Evolutionary conservation across 2,329 filamentous ascomycete species (phyloP).

Genomic region (Calonectria henricotiae): DNA sequence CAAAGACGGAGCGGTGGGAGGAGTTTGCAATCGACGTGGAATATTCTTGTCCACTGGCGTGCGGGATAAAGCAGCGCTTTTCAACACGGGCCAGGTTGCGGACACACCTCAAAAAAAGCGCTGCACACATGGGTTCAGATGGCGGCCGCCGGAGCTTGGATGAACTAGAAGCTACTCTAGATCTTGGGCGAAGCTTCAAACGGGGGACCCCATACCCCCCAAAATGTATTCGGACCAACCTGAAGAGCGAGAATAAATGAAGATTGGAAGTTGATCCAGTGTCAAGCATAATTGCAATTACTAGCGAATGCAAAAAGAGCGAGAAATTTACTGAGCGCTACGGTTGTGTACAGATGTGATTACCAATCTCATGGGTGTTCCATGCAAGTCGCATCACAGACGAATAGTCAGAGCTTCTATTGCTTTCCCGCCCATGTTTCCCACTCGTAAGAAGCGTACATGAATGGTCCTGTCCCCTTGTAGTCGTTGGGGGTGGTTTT

Average conservation of each 20-base stretch:
- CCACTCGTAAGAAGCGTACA: slow-evolving; percentile 47
- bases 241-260: too few species aligned
- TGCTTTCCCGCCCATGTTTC: slow-evolving; percentile 41
- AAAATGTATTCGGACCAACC: too few species aligned
- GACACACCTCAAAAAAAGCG: neutral
- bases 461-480: slow-evolving; percentile 44
- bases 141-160: neutral
- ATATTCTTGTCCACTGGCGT: slow-evolving; percentile 3
- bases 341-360: too few species aligned
- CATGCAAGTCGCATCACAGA: neutral
- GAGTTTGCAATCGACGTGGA: neutral
- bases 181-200: slow-evolving; percentile 5
- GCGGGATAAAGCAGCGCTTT: neutral
- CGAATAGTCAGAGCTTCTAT: neutral
- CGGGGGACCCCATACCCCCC: neutral
- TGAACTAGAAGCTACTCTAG: neutral
- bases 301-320: too few species aligned
- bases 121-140: neutral
- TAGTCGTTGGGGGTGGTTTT: slow-evolving; percentile 39
- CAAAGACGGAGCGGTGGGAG: slow-evolving; percentile 17
- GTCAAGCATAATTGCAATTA: too few species aligned
- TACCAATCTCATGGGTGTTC: too few species aligned
- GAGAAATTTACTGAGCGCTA: too few species aligned
- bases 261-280: too few species aligned
- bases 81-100: neutral